phyloP scores from a whole-genome alignment of 768 basidiomycete species.

The Tylopilus sp. region DNA sequence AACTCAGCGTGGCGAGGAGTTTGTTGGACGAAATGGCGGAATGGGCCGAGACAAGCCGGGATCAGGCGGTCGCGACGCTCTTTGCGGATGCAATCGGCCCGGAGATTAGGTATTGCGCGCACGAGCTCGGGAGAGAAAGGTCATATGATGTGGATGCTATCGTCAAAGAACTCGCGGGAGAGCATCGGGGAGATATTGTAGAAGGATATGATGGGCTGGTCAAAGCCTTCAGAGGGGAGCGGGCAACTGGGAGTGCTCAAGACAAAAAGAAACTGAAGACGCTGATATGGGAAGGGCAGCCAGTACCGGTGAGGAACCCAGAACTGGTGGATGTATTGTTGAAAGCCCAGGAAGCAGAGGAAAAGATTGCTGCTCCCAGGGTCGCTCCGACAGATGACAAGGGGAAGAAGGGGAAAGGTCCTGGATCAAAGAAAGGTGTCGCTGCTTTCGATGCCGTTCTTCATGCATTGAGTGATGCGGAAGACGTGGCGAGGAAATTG shows the following conservation, averaged over 20 bases:
- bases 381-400: conserved; percentile 20
- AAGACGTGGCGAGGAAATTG: conserved; percentile 76
- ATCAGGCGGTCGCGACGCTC: conserved; percentile 82
- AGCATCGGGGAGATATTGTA: conserved; percentile 57
- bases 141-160: conserved; percentile 83
- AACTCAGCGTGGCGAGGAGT: conserved; percentile 73
- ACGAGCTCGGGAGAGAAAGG: conserved; percentile 73
- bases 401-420: conserved; percentile 35
- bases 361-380: conserved; percentile 44
- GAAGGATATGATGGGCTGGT: conserved; percentile 58
- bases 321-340: conserved; percentile 87
- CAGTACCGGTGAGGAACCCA: conserved; percentile 83
- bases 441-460: conserved; percentile 87
- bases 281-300: conserved; percentile 77
- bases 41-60: conserved; percentile 65
- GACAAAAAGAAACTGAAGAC: conserved; percentile 54
- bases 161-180: conserved; percentile 56
- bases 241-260: conserved; percentile 32
- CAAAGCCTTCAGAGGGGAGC: conserved; percentile 46
- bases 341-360: conserved; percentile 77
- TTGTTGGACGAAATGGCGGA: conserved; percentile 67
- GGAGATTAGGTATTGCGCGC: conserved; percentile 89
- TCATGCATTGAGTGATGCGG: conserved; percentile 83
- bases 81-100: conserved; percentile 88
- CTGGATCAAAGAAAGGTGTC: conserved; percentile 67